These are phyloP conservation scores for Stereocaulon alpinum DNA, from an alignment of 495 filamentous ascomycete species.

Conservation along the genomic window DNA sequence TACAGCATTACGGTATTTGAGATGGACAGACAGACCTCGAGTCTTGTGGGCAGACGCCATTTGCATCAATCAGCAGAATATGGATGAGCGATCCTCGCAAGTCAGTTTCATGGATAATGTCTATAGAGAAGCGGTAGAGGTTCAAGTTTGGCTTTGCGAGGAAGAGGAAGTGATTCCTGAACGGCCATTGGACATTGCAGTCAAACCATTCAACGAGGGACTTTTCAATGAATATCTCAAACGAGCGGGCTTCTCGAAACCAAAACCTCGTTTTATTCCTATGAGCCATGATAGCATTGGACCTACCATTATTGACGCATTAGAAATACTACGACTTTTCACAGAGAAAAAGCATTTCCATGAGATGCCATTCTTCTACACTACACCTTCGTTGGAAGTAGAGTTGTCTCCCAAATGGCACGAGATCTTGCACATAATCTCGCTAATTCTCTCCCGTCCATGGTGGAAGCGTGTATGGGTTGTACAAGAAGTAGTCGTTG, in stretches of 20 bases:
- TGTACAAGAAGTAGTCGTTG: background rate
- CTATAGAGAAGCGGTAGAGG: background rate
- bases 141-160: background rate
- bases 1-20: background rate
- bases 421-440: background rate
- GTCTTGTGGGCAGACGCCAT: background rate
- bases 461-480: background rate
- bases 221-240: background rate
- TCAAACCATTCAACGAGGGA: background rate
- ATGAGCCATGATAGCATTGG: background rate
- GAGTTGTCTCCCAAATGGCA: background rate
- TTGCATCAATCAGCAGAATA: background rate
- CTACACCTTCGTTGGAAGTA: background rate
- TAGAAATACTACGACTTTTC: background rate
- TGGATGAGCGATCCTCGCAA: background rate
- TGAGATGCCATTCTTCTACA: background rate
- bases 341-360: background rate
- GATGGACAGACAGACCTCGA: background rate
- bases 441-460: background rate
- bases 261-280: background rate
- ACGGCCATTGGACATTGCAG: background rate
- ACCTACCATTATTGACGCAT: background rate
- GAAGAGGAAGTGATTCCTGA: background rate
- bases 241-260: background rate
- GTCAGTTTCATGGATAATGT: background rate